Conservation (phyloP, 2,329 filamentous ascomycete genomes). For the Dactylonectria macrodidyma region DNA sequence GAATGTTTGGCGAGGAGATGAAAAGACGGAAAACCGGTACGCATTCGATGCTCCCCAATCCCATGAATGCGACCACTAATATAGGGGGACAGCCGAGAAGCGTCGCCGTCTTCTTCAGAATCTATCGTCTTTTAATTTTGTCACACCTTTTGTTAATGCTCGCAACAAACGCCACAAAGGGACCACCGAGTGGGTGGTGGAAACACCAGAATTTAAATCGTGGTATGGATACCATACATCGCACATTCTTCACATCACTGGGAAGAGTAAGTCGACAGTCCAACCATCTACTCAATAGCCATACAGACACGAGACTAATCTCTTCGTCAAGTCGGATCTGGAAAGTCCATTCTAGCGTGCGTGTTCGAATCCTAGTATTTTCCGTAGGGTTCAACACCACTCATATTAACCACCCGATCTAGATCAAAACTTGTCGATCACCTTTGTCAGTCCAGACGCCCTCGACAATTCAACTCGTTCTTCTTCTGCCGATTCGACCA, state of each 20-base stretch:
- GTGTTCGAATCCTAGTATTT: background rate
- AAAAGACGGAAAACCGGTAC: background rate
- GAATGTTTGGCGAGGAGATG: background rate
- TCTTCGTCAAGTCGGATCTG: slow-evolving; percentile 32
- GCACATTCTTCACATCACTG: slow-evolving; percentile 27
- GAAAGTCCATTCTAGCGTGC: slow-evolving; percentile 34
- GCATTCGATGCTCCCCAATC: too few relatives aligned
- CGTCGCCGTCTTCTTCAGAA: slow-evolving; percentile 3
- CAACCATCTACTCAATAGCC: background rate
- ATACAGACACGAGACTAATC: background rate
- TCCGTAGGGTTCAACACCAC: background rate
- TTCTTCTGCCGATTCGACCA: slow-evolving; percentile 28
- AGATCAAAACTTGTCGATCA: slow-evolving; percentile 16
- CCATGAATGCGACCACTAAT: background rate
- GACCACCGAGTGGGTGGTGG: slow-evolving; percentile 30
- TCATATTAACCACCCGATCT: background rate
- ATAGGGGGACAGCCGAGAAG: background rate
- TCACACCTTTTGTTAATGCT: slow-evolving; percentile 11
- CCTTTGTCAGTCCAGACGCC: background rate
- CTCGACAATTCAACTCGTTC: slow-evolving; percentile 15
- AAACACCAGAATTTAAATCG: background rate
- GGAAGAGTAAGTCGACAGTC: slow-evolving; percentile 27
- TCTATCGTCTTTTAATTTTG: slow-evolving; percentile 25
- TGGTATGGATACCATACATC: background rate
- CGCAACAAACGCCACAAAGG: slow-evolving; percentile 32